A percentile compares a stretch with the other conserved stretches of the same genome.
These are phyloP conservation scores for Blastobotrys illinoisensis DNA, from an alignment of 1,139 yeast species.

Conservation along the genomic window DNA sequence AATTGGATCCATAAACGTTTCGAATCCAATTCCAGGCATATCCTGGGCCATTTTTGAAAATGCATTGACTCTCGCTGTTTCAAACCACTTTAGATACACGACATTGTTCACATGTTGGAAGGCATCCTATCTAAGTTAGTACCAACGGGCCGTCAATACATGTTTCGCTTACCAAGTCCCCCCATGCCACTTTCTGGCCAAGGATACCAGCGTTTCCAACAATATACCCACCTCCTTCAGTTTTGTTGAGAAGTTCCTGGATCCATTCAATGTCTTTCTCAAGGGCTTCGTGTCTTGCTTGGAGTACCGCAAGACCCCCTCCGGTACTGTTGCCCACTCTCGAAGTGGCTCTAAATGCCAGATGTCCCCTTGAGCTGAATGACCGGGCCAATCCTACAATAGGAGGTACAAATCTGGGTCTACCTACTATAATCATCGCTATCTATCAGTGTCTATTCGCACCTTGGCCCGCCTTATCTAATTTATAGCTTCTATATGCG, in stretches of 20 bases:
- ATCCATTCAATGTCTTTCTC: constrained; percentile 21
- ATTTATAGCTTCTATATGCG: not conserved
- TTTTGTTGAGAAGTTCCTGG: constrained; percentile 21
- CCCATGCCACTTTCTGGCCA: constrained; percentile 29
- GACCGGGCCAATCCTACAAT: not conserved
- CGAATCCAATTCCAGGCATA: constrained; percentile 19
- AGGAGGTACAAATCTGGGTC: not conserved
- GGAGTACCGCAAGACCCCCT: not conserved
- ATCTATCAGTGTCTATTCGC: not conserved
- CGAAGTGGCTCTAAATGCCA: not conserved
- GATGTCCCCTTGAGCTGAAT: not conserved
- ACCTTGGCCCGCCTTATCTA: not conserved
- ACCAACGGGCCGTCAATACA: not conserved
- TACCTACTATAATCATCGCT: not conserved
- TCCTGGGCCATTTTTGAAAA: constrained; percentile 17
- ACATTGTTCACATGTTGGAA: constrained; percentile 35
- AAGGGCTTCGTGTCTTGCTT: not conserved
- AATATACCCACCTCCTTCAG: constrained; percentile 29
- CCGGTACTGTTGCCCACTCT: not conserved
- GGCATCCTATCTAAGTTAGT: constrained; percentile 18
- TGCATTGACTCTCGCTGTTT: constrained; percentile 31
- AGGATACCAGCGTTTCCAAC: constrained; percentile 25
- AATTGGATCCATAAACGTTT: constrained; percentile 22
- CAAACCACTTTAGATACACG: constrained; percentile 33
- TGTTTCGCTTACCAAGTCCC: constrained; percentile 25